phyloP scores from a whole-genome alignment of 768 basidiomycete species.

The Hemileccinum rubropunctum region DNA sequence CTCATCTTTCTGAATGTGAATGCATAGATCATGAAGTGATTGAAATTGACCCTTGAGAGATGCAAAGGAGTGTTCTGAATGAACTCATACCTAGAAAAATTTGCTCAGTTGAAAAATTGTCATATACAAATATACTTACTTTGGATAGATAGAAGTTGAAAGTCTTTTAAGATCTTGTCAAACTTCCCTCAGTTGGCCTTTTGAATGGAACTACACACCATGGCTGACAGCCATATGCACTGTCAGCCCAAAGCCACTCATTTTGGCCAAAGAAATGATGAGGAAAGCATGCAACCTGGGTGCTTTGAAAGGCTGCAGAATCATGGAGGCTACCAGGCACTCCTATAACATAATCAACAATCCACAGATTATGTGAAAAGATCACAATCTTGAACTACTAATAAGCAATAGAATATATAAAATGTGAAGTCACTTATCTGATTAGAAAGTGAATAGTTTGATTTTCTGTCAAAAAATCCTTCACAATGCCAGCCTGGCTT shows the following conservation, averaged over 20 bases:
- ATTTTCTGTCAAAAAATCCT: slow-evolving; percentile 12
- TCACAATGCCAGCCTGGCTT: slow-evolving; percentile 20
- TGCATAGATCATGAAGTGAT: slow-evolving; percentile 5
- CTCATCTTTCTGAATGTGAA: slow-evolving; percentile 7
- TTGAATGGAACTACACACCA: slow-evolving; percentile 31
- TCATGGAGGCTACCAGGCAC: slow-evolving; percentile 15
- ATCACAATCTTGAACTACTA: slow-evolving; percentile 8
- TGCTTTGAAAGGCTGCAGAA: slow-evolving; percentile 2
- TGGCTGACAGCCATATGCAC: slow-evolving; percentile 10
- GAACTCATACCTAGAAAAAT: too few relatives aligned
- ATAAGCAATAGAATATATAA: background rate
- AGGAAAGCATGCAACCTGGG: background rate
- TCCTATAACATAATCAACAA: slow-evolving; percentile 12
- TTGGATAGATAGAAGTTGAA: slow-evolving; percentile 27
- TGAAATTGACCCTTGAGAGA: slow-evolving; percentile 12
- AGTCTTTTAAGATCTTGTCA: slow-evolving; percentile 19
- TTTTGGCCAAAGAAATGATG: background rate
- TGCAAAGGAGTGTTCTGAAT: slow-evolving; percentile 15
- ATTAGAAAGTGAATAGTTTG: slow-evolving; percentile 8
- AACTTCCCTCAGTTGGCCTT: slow-evolving; percentile 7
- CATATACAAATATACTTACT: too few relatives aligned
- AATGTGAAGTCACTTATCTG: slow-evolving; percentile 5
- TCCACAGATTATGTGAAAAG: too few relatives aligned
- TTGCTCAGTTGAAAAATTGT: too few relatives aligned
- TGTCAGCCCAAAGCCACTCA: slow-evolving; percentile 22